phyloP scores from a whole-genome alignment of 371 early-diverging fungal species.

The Gilbertella persicaria region DNA sequence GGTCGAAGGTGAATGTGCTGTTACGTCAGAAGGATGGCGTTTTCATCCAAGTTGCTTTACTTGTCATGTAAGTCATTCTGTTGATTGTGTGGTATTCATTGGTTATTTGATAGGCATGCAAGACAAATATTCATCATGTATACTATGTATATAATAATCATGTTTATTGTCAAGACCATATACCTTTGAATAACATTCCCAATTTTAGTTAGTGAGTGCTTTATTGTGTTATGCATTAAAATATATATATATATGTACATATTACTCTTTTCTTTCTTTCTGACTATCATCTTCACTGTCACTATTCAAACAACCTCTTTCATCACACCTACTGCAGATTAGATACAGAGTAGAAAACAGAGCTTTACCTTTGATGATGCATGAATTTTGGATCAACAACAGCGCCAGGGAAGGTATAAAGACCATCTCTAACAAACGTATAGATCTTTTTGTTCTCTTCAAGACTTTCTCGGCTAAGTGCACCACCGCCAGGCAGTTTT shows the following conservation, averaged over 20 bases:
- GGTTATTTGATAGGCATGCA: constrained; percentile 33
- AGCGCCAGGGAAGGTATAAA: constrained; percentile 52
- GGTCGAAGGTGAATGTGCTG: constrained; percentile 84
- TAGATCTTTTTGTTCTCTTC: constrained; percentile 25
- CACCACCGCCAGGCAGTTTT: constrained; percentile 56
- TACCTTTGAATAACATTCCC: constrained; percentile 30
- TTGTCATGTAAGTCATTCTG: constrained; percentile 28
- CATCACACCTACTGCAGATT: constrained; percentile 7
- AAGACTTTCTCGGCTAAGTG: constrained; percentile 38
- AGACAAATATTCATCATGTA: constrained; percentile 56
- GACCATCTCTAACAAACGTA: constrained; percentile 36
- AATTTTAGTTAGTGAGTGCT: too few relatives aligned
- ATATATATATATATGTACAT: too few relatives aligned
- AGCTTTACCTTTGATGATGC: constrained; percentile 18
- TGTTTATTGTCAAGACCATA: constrained; percentile 71
- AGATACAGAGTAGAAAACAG: not conserved
- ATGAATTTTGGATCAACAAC: constrained; percentile 35
- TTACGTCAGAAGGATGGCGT: constrained; percentile 66
- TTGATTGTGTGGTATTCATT: too few relatives aligned
- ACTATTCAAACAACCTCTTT: constrained; percentile 13
- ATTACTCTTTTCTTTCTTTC: not conserved
- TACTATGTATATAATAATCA: constrained; percentile 68
- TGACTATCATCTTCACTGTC: constrained; percentile 10
- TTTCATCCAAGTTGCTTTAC: constrained; percentile 47
- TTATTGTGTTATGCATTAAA: too few relatives aligned